Percentiles rank a stretch among this genome's conserved stretches.
Conservation (phyloP, 352 stramenopile genomes). For the Globisporangium megalacanthum region DNA sequence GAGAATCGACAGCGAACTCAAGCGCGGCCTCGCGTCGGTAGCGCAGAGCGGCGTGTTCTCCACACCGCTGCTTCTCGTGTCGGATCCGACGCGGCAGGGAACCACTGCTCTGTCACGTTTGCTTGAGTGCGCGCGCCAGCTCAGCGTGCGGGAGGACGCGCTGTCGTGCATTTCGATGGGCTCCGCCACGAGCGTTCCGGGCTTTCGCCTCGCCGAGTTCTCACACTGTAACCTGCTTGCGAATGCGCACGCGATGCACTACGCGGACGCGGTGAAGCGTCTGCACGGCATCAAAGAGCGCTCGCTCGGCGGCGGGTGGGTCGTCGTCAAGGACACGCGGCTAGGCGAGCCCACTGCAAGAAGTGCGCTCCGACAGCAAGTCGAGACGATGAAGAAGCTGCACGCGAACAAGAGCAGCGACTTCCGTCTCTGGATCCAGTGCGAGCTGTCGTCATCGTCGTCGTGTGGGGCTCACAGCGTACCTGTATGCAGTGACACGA, state of each 20-base stretch:
- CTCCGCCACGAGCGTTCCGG: slow-evolving; percentile 4
- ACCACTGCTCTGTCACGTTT: neutral
- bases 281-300: slow-evolving; percentile 24
- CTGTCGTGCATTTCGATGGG: slow-evolving; percentile 13
- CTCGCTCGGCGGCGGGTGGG: slow-evolving; percentile 22
- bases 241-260: slow-evolving; percentile 8
- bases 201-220: slow-evolving; percentile 13
- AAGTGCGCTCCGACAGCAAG: slow-evolving; percentile 28
- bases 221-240: slow-evolving; percentile 7
- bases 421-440: slow-evolving; percentile 30
- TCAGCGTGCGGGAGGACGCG: slow-evolving; percentile 6
- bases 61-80: slow-evolving; percentile 12
- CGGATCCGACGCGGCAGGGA: slow-evolving; percentile 1
- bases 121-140: slow-evolving; percentile 6
- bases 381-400: slow-evolving; percentile 18
- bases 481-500: too few species aligned
- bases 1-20: slow-evolving; percentile 7
- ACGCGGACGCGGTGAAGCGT: slow-evolving; percentile 2
- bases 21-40: slow-evolving; percentile 2
- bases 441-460: slow-evolving; percentile 9
- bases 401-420: slow-evolving; percentile 22
- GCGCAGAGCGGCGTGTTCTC: slow-evolving; percentile 8
- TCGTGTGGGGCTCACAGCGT: neutral
- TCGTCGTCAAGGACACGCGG: slow-evolving; percentile 21
- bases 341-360: slow-evolving; percentile 1